A percentile compares a stretch with the other conserved stretches of the same genome.
Conservation (phyloP, 2,329 filamentous ascomycete genomes). For the Fusarium sp. region DNA sequence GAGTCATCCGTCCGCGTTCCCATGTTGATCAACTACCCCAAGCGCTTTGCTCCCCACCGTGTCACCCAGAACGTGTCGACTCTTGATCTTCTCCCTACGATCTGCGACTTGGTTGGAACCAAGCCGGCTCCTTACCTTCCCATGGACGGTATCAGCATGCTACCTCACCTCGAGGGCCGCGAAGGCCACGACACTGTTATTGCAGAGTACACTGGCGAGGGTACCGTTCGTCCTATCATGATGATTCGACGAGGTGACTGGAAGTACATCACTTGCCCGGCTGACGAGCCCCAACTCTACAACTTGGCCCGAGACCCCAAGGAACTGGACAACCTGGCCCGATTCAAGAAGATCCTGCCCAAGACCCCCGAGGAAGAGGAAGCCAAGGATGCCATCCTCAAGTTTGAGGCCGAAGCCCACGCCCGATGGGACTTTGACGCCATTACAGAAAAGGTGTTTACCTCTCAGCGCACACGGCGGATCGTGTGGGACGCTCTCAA, state of each 20-base stretch:
- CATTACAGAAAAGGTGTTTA: slow-evolving; percentile 80
- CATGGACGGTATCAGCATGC: slow-evolving; percentile 85
- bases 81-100: slow-evolving; percentile 88
- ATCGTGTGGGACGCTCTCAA: slow-evolving; percentile 85
- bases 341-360: slow-evolving; percentile 54
- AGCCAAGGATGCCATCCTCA: slow-evolving; percentile 64
- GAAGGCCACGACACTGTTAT: slow-evolving; percentile 88
- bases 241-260: slow-evolving; percentile 92
- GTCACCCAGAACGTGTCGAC: slow-evolving; percentile 90
- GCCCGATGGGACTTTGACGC: slow-evolving; percentile 83
- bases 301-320: slow-evolving; percentile 81
- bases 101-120: slow-evolving; percentile 84
- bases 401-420: slow-evolving; percentile 79
- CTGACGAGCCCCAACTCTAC: slow-evolving; percentile 86
- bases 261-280: slow-evolving; percentile 91
- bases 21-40: slow-evolving; percentile 84
- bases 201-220: slow-evolving; percentile 95
- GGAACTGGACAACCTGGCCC: slow-evolving; percentile 81
- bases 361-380: slow-evolving; percentile 59
- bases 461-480: slow-evolving; percentile 82
- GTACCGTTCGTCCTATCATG: slow-evolving; percentile 87
- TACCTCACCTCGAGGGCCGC: slow-evolving; percentile 77
- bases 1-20: slow-evolving; percentile 92
- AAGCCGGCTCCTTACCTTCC: slow-evolving; percentile 78
- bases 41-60: slow-evolving; percentile 78